phyloP scores from a whole-genome alignment of 2,329 filamentous ascomycete genomes.

The Clonostachys chloroleuca region DNA sequence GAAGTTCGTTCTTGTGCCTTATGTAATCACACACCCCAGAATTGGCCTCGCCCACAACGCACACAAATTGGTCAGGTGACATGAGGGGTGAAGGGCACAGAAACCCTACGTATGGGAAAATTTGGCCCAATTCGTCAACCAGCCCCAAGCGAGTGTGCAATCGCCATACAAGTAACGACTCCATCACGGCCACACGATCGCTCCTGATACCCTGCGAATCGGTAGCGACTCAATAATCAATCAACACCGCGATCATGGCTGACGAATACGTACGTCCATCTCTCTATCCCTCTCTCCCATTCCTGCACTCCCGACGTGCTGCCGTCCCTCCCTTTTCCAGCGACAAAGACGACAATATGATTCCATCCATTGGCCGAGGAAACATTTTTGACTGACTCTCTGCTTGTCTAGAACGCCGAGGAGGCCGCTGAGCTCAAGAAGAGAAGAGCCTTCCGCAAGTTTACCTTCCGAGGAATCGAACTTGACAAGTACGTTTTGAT shows the following conservation, averaged over 20 bases:
- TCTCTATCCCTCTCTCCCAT: constrained; percentile 15
- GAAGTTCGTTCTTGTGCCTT: too few relatives aligned
- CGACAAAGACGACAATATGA: neutral
- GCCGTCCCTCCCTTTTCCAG: neutral
- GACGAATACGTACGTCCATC: constrained; percentile 78
- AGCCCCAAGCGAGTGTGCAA: constrained; percentile 3
- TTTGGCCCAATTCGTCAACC: constrained; percentile 19
- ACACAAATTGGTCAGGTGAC: constrained; percentile 19
- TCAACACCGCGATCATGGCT: constrained; percentile 65
- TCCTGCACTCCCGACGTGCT: neutral
- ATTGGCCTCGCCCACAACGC: too few relatives aligned
- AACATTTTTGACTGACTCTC: constrained; percentile 18
- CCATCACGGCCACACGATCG: constrained; percentile 21
- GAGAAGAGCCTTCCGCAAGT: constrained; percentile 99
- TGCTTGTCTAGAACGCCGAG: constrained; percentile 73
- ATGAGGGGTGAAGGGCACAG: constrained; percentile 27
- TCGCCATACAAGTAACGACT: constrained; percentile 20
- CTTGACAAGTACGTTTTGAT: constrained; percentile 84
- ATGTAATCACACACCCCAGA: too few relatives aligned
- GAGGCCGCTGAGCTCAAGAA: constrained; percentile 99
- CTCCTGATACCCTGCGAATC: constrained; percentile 12
- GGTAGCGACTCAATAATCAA: constrained; percentile 37
- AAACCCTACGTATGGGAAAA: constrained; percentile 32
- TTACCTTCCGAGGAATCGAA: constrained; percentile 98
- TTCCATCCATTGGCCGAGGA: neutral